Evolutionary conservation across 2,329 filamentous ascomycete genomes (phyloP), one percentile per base, ranked within the genome.

Genomic region (Elsinoe necatrix): DNA sequence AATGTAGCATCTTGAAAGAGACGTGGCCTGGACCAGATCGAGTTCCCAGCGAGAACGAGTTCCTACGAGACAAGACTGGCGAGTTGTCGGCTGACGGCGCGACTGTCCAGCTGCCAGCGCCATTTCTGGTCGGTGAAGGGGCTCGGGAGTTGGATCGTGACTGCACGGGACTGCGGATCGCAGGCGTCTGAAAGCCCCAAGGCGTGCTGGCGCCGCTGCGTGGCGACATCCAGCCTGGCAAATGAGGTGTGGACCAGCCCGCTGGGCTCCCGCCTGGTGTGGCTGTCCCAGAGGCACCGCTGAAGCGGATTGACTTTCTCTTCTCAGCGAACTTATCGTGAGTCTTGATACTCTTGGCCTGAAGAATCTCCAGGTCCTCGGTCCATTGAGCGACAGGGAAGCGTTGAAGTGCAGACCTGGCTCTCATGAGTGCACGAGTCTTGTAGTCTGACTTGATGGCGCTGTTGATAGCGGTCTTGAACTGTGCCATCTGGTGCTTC

Each of bases 331-430:
- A 72, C 63, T 77, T 79, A 61, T 76, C 69, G 64, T 80, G 77
- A 14, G 82, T 74, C 52, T 78, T 77, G 64, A 85, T 84, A 0
- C 81, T 76, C 8, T 77, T 80, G 12, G 71, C 71, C 63, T 86
- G 82, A 16, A 86, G 73, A 39, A 79, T 80, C 60, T 84, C 82
- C 8, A 85, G 70, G 59, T 83, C 80, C 63, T 84, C 79, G 54
- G 84, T 75, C 83, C 83, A 86, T 63, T 85, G 81, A 2, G 79
- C 80, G 12, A 86, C 82, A 14, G 83, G 83, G 70, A 86, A 86
- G 27, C 83, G 76, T 64, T 86, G 83, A 62, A 81, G 81, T 3
- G 80, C 81, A 18, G 81, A 83, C 58, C 81, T 75, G 37, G 82
- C 83, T 65, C 83, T 76, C 83, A 86, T 86, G 63, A 79, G 73